Base-by-base conservation (phyloP, 2,329 filamentous ascomycete species). In the Aspergillus proliferans region DNA sequence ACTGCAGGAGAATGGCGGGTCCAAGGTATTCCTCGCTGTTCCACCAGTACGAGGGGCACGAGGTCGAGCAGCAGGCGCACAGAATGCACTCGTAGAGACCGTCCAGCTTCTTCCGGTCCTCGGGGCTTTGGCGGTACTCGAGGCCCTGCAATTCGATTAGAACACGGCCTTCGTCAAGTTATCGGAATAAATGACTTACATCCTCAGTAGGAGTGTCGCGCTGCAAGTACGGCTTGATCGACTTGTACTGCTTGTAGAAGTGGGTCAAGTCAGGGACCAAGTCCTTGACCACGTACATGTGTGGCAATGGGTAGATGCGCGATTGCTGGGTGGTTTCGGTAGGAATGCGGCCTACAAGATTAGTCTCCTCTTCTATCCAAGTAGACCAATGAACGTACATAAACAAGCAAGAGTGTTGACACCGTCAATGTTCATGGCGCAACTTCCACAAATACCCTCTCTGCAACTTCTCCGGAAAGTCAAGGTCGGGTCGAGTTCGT, bases 171-270 rank as follows among this genome's bases (percentile, higher is more conserved):
- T 21, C 4, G 21, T 21, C 21, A 21, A 21, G 21, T 21, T 21
- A 21, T 21, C 21, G 21, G 21, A 21, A 21, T 21, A 21, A 21
- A 21, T 24, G 12, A 79, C 86, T 70, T 81, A 94, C 88, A 68
- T 96, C 88, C 59, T 84, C 82, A 40, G 88, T 77, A 48, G 88
- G 86, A 24, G 88, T 93, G 56, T 91, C 86, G 66, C 90, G 84
- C 78, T 97, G 93, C 47, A 98, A 84, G 72, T 95, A 98, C 40
- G 93, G 93, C 84, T 97, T 95, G 76, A 98, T 96, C 14, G 91
- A 96, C 77, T 96, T 95, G 83, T 98, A 98, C 80, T 98, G 93
- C 82, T 97, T 97, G 84, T 98, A 98, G 78, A 98, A 97, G 67
- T 93, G 87, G 55, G 93, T 98, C 77, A 98, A 78, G 70, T 98